phyloP scores from a whole-genome alignment of 441 rosid species.

The Syzygium syzygioides region DNA sequence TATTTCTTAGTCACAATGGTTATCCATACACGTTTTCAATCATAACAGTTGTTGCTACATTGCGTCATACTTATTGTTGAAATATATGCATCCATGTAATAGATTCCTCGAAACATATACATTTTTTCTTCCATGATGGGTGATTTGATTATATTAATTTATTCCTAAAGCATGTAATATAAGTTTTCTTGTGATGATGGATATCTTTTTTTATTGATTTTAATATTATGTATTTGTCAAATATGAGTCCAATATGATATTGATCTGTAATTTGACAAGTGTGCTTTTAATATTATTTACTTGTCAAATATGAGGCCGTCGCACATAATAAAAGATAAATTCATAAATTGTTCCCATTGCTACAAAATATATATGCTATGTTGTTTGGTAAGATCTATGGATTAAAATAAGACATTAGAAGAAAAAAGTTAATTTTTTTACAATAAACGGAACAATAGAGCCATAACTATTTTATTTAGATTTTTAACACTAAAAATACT shows the following conservation, averaged over 20 bases:
- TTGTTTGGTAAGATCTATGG: background rate
- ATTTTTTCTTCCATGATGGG: background rate
- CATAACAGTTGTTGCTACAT: background rate
- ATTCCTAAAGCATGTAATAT: background rate
- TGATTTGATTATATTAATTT: background rate
- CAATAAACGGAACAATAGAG: background rate
- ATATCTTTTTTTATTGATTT: background rate
- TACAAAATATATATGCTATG: background rate
- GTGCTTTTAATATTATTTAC: background rate
- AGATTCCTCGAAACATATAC: background rate
- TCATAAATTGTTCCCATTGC: background rate
- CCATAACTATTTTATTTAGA: background rate
- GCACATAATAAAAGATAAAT: background rate
- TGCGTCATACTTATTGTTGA: background rate
- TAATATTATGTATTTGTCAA: background rate
- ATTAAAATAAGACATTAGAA: background rate
- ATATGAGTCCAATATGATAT: background rate
- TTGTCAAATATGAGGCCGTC: background rate
- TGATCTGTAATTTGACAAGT: background rate
- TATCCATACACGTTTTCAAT: background rate
- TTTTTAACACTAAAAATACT: background rate
- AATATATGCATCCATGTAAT: background rate
- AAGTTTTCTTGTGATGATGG: background rate
- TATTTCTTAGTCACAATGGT: background rate
- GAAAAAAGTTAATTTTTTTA: background rate